Evolutionary conservation across 2,329 filamentous ascomycete genomes (phyloP).

Genomic region (Aspergillus fumigatus): DNA sequence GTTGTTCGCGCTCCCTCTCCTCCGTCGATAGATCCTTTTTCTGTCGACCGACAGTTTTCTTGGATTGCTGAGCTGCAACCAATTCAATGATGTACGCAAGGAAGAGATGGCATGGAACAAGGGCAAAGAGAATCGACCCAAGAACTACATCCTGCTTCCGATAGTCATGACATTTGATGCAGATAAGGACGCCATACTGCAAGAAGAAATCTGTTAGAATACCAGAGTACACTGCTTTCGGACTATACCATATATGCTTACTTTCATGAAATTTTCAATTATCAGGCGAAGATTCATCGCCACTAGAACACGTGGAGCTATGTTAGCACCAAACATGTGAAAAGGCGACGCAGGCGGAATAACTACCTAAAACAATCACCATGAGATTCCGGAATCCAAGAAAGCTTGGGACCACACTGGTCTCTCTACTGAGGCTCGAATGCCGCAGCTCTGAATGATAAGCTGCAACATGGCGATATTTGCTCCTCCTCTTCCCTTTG

Average conservation of each 20-base stretch:
- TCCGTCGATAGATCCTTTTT: conserved; percentile 54
- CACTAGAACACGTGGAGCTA: conserved; percentile 50
- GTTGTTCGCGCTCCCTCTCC: conserved; percentile 55
- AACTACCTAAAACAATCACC: conserved; percentile 80
- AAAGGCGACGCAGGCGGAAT: not conserved
- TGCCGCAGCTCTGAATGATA: conserved; percentile 68
- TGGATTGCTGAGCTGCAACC: conserved; percentile 73
- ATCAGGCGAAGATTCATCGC: conserved; percentile 90
- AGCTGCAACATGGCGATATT: conserved; percentile 89
- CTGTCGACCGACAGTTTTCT: conserved; percentile 57
- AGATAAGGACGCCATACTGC: conserved; percentile 91
- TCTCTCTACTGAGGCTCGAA: conserved; percentile 83
- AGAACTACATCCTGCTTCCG: conserved; percentile 70
- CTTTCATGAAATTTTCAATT: conserved; percentile 96
- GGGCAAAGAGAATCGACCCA: conserved; percentile 72
- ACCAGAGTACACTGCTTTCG: not conserved
- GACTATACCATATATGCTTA: conserved; percentile 30
- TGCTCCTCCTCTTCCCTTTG: conserved; percentile 45
- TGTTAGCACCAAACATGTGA: conserved; percentile 4
- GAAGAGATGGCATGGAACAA: conserved; percentile 87
- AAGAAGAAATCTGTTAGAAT: not conserved
- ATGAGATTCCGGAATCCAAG: conserved; percentile 93
- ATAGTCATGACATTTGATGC: conserved; percentile 84
- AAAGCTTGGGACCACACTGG: conserved; percentile 71
- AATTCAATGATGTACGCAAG: conserved; percentile 87